Conservation (phyloP, 108 stramenopile genomes). For the Pseudonitzschia multiseries region DNA sequence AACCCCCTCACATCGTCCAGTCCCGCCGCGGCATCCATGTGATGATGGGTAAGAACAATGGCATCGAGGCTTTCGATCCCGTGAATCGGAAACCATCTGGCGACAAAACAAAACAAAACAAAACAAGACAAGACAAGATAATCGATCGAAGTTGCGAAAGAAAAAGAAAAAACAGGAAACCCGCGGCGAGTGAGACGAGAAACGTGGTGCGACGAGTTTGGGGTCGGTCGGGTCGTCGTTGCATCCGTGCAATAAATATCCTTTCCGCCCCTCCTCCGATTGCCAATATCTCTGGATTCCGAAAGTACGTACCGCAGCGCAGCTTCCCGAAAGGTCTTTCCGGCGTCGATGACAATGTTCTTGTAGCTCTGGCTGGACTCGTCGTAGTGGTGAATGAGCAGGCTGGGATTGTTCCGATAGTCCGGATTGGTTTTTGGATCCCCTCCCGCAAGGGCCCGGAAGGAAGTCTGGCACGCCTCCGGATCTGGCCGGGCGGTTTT, state of each 20-base stretch:
- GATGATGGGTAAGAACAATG: slow-evolving; percentile 81
- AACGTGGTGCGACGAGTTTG: too few relatives aligned
- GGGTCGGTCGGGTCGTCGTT: too few relatives aligned
- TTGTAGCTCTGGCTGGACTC: slow-evolving; percentile 21
- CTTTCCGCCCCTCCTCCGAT: too few relatives aligned
- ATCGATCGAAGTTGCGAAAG: too few relatives aligned
- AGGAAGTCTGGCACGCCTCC: slow-evolving; percentile 50
- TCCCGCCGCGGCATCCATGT: slow-evolving; percentile 81
- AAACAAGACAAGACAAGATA: too few relatives aligned
- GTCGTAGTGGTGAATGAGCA: slow-evolving; percentile 59
- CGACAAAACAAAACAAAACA: too few relatives aligned
- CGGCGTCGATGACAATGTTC: slow-evolving; percentile 81
- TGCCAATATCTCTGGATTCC: too few relatives aligned
- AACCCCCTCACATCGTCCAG: slow-evolving; percentile 83
- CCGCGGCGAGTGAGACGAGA: too few relatives aligned
- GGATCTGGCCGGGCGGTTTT: slow-evolving; percentile 18
- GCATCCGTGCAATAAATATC: too few relatives aligned
- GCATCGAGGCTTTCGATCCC: slow-evolving; percentile 62
- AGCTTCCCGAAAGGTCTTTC: slow-evolving; percentile 86
- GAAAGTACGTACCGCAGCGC: slow-evolving; percentile 40
- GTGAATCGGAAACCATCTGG: slow-evolving; percentile 66
- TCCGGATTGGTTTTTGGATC: slow-evolving; percentile 81
- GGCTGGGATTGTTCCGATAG: slow-evolving; percentile 81
- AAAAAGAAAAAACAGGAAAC: too few relatives aligned
- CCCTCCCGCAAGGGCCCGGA: slow-evolving; percentile 51